phyloP scores from a whole-genome alignment of 2,329 filamentous ascomycete genomes.

The Clarireedia sp. region DNA sequence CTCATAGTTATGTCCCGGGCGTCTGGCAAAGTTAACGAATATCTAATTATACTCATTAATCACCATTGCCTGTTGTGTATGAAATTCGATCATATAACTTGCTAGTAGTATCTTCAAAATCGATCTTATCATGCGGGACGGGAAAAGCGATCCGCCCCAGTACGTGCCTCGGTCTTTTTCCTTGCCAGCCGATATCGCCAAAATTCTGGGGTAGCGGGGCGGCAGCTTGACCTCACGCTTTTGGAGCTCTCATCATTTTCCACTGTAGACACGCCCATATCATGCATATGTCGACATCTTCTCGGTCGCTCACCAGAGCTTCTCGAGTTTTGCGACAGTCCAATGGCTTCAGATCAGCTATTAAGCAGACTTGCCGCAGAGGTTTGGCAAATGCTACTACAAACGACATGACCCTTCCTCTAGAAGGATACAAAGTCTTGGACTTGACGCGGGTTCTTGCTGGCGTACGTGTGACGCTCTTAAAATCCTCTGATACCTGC shows the following conservation, averaged over 20 bases:
- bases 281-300: constrained; percentile 12
- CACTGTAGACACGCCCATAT: constrained; percentile 3
- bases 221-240: not conserved
- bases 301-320: constrained; percentile 16
- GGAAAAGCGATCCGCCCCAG: not conserved
- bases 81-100: no score
- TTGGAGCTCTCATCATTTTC: not conserved
- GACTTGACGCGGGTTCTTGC: constrained; percentile 97
- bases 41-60: not conserved
- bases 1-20: not conserved
- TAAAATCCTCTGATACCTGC: not conserved
- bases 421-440: constrained; percentile 80
- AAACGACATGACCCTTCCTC: constrained; percentile 49
- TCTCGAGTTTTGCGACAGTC: constrained; percentile 9
- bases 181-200: not conserved
- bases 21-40: not conserved
- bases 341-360: constrained; percentile 15
- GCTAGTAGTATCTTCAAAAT: not conserved
- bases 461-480: constrained; percentile 55
- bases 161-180: not conserved
- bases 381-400: constrained; percentile 16
- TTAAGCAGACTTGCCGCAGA: constrained; percentile 14
- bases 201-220: constrained; percentile 13
- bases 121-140: not conserved
- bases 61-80: not conserved